Conservation (phyloP, 2,329 filamentous ascomycete species). For the Phyllosticta citrichinensis region DNA sequence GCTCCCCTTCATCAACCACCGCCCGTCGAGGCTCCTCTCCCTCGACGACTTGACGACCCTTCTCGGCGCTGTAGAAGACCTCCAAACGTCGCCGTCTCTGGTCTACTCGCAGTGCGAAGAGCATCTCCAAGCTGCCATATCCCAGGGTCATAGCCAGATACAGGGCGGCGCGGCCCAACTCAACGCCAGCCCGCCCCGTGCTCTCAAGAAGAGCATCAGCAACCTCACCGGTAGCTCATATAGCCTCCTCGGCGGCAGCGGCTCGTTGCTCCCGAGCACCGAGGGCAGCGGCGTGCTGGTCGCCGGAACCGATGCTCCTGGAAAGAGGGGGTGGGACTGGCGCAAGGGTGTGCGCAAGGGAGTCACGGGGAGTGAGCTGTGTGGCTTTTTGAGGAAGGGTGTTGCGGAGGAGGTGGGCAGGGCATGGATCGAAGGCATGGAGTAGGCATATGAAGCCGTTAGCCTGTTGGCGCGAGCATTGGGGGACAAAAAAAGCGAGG, state of each 20-base stretch:
- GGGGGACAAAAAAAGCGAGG: too few species aligned
- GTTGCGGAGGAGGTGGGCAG: conserved; percentile 64
- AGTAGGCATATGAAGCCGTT: neutral
- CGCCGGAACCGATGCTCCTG: conserved; percentile 26
- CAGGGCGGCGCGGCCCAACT: conserved; percentile 19
- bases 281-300: conserved; percentile 41
- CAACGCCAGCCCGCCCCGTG: conserved; percentile 16
- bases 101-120: conserved; percentile 68
- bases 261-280: conserved; percentile 47
- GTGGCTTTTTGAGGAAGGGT: conserved; percentile 60
- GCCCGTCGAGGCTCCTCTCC: conserved; percentile 49
- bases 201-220: conserved; percentile 50
- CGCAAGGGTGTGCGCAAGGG: conserved; percentile 46
- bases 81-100: conserved; percentile 62
- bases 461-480: neutral
- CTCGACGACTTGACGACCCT: conserved; percentile 64
- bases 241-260: conserved; percentile 61
- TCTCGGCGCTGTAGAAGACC: conserved; percentile 68
- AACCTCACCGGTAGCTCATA: conserved; percentile 41
- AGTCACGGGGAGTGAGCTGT: conserved; percentile 57
- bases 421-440: conserved; percentile 47
- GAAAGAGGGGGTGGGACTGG: conserved; percentile 64
- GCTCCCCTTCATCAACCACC: conserved; percentile 56
- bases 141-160: conserved; percentile 45
- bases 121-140: conserved; percentile 65